Conservation (phyloP, 371 early-diverging fungal species). For the Mortierella sp. region DNA sequence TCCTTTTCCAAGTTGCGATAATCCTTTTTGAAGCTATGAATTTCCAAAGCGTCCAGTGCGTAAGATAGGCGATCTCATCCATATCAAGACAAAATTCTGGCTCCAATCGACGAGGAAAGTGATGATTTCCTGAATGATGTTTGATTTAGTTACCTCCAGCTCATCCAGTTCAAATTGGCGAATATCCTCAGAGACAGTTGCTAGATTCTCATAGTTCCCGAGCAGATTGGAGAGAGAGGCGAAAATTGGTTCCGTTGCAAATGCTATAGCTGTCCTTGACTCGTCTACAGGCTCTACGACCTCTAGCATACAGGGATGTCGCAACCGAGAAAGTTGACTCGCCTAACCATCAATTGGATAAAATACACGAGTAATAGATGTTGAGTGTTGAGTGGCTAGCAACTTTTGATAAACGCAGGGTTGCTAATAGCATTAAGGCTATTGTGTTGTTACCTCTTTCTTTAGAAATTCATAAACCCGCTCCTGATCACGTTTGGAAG, state of each 20-base stretch:
- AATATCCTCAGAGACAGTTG: conserved; percentile 52
- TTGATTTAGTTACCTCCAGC: conserved; percentile 65
- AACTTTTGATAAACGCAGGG: background rate
- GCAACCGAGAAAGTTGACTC: conserved; percentile 80
- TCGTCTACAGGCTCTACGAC: conserved; percentile 88
- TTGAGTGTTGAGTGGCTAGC: background rate
- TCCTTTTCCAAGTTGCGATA: conserved; percentile 85
- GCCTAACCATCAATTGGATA: conserved; percentile 61
- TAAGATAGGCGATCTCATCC: background rate
- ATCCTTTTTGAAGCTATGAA: conserved; percentile 84
- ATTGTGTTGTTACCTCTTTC: conserved; percentile 64
- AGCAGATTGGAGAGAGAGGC: conserved; percentile 77
- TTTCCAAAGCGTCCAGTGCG: background rate
- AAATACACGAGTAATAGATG: background rate
- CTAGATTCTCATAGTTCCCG: conserved; percentile 66
- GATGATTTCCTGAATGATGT: background rate
- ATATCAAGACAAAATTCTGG: too few relatives aligned
- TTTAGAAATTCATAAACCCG: conserved; percentile 71
- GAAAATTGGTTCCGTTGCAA: conserved; percentile 85
- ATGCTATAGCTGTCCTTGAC: conserved; percentile 77
- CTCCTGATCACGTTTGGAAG: conserved; percentile 66
- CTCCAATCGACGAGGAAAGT: too few relatives aligned
- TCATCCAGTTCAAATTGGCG: conserved; percentile 78
- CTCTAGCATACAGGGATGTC: conserved; percentile 88
- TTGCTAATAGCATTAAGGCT: too few relatives aligned